Percentiles rank a stretch among this genome's conserved stretches.
Conservation (phyloP, 129 eudicot genomes). For the Lactuca sativa region DNA sequence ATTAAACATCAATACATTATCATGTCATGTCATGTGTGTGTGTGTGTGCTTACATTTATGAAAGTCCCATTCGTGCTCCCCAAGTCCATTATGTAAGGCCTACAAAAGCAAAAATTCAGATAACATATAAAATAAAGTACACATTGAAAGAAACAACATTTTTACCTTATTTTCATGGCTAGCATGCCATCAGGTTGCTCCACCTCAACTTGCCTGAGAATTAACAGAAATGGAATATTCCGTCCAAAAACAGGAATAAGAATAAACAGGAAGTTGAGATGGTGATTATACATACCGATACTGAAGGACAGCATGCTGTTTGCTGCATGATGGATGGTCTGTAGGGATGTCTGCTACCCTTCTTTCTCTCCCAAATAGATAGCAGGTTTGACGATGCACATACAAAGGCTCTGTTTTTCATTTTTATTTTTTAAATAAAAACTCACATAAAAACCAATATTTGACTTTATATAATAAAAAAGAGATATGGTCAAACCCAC, state of each 20-base stretch:
- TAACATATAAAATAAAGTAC: too few species aligned
- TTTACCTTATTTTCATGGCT: slow-evolving; percentile 69
- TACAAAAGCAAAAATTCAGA: background rate
- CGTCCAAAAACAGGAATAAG: background rate
- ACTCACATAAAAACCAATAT: too few species aligned
- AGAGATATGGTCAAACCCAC: slow-evolving; percentile 2
- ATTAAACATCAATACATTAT: background rate
- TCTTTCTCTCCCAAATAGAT: slow-evolving; percentile 97
- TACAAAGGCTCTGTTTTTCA: slow-evolving; percentile 75
- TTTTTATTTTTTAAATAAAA: too few species aligned
- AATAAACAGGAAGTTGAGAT: slow-evolving; percentile 1
- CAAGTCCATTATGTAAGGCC: slow-evolving; percentile 98
- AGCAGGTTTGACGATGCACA: slow-evolving; percentile 92
- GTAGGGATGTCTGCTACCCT: slow-evolving; percentile 97
- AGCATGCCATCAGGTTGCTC: slow-evolving; percentile 79
- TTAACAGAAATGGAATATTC: slow-evolving; percentile 16
- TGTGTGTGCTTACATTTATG: slow-evolving; percentile 57
- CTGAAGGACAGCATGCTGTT: slow-evolving; percentile 98
- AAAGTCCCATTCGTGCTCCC: slow-evolving; percentile 98
- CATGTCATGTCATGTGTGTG: too few species aligned
- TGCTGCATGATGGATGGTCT: slow-evolving; percentile 99
- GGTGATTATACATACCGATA: slow-evolving; percentile 48
- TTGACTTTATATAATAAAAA: background rate
- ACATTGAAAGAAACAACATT: too few species aligned
- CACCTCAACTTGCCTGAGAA: slow-evolving; percentile 85